These are phyloP conservation scores for Candida ponderosae DNA, from an alignment of 805 yeast species.

Conservation along the genomic window DNA sequence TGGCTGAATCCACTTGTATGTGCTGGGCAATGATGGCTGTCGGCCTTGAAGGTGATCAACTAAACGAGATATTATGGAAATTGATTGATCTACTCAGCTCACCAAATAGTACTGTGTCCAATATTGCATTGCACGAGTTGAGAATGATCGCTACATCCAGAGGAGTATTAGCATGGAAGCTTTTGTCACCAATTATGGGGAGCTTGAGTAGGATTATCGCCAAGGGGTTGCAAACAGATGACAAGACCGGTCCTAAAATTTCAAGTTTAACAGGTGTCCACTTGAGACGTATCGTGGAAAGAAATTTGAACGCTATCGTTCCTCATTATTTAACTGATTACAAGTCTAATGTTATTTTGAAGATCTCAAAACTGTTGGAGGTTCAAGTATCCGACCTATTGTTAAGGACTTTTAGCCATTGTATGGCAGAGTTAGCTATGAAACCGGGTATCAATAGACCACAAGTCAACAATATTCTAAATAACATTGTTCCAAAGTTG, in stretches of 20 bases:
- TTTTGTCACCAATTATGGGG: slow-evolving; percentile 74
- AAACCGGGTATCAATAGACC: slow-evolving; percentile 2
- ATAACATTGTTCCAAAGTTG: slow-evolving; percentile 13
- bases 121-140: slow-evolving; percentile 62
- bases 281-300: slow-evolving; percentile 48
- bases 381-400: slow-evolving; percentile 37
- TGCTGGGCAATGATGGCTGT: slow-evolving; percentile 62
- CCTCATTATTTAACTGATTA: slow-evolving; percentile 69
- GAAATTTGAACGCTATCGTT: slow-evolving; percentile 67
- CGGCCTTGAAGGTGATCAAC: slow-evolving; percentile 56
- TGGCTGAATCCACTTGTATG: slow-evolving; percentile 52
- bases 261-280: slow-evolving; percentile 62
- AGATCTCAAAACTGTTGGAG: slow-evolving; percentile 42
- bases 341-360: slow-evolving; percentile 48
- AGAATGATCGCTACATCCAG: slow-evolving; percentile 48
- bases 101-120: slow-evolving; percentile 53
- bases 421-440: neutral
- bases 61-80: slow-evolving; percentile 57
- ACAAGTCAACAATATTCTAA: slow-evolving; percentile 22
- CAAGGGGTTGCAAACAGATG: slow-evolving; percentile 39
- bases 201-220: slow-evolving; percentile 59
- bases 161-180: slow-evolving; percentile 64
- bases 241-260: slow-evolving; percentile 48
- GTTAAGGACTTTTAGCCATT: slow-evolving; percentile 38
- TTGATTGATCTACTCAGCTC: slow-evolving; percentile 63